phyloP scores from a whole-genome alignment of 1,284 basidiomycete genomes.

The Vanrija sp. region DNA sequence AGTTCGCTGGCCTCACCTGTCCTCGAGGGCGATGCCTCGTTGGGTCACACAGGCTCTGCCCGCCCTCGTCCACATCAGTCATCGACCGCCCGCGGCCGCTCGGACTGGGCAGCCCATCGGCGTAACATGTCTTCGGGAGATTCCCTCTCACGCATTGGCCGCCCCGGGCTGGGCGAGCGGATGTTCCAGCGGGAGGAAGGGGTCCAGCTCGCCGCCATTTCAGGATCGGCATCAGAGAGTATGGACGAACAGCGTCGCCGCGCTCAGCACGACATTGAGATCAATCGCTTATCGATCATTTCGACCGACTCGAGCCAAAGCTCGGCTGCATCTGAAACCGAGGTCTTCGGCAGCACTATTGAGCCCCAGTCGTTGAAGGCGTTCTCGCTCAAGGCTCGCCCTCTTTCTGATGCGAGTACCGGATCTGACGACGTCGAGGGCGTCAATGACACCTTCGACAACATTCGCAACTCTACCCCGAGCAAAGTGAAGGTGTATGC shows the following conservation, averaged over 20 bases:
- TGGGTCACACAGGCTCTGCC: no score
- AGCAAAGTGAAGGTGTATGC: no score
- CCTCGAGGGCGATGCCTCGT: not conserved
- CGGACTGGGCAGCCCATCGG: conserved; percentile 61
- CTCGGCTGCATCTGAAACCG: conserved; percentile 4
- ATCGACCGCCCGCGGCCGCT: conserved; percentile 56
- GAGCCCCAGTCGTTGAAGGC: not conserved
- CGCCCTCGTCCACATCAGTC: conserved; percentile 45
- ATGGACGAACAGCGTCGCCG: conserved; percentile 6
- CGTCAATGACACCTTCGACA: no score
- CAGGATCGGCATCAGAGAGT: conserved; percentile 7
- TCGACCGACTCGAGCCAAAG: conserved; percentile 12
- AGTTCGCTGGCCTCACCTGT: conserved; percentile 26
- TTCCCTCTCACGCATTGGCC: conserved; percentile 58
- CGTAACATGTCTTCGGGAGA: conserved; percentile 60
- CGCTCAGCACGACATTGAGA: not conserved
- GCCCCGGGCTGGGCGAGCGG: conserved; percentile 78
- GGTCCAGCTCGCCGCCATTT: not conserved
- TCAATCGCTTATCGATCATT: conserved; percentile 8
- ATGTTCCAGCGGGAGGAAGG: conserved; percentile 69
- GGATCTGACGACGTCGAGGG: no score
- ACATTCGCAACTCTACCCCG: no score
- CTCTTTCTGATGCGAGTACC: conserved; percentile 14
- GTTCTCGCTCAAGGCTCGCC: conserved; percentile 33
- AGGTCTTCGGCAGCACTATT: conserved; percentile 52